Evolutionary conservation across 129 eudicot genomes (phyloP), one percentile per base, ranked within the genome.

Genomic region (Arctium lappa): DNA sequence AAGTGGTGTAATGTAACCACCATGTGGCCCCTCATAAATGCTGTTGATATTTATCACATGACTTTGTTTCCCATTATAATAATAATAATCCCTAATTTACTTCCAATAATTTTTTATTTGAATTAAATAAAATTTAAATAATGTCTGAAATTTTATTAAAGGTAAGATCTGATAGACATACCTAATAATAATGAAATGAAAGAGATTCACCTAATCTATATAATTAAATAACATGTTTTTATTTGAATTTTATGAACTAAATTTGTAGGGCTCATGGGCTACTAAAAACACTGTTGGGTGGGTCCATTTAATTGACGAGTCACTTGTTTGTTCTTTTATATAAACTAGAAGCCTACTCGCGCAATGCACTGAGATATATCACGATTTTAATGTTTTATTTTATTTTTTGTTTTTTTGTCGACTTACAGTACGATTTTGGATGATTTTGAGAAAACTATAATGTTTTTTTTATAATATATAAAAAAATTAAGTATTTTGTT

Each of bases 1-100:
- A 65, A 65, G 44, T 42, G 80, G 70, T 22, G 80, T 40, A 16
- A 10, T 33, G 62, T 27, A 8, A 76, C 73, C 7, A 77, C 37
- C 86, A 83, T 83, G 74, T 83, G 78, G 74, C 39, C 74, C 56
- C 39, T 66, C 83, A 56, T 83, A 56, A 83, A 77, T 77, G 69
- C 46, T 70, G 82, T 46, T 34, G 13, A 72, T 60, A 13, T 56
- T 22, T n/a, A 78, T 72, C 86, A 83, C 77, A 82, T 76, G 81
- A 76, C 33, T 69, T 75, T 30, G 44, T 44, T 50, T 69, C 62
- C 40, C 69, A 65, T 22, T 69, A 40, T 39, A 50, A 50, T 31
- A 71, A 34, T 50, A 39, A 60, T 60, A 60, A 16, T 60, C 68
- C 62, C 62, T 50, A 13, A 50, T 50, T 50, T 50, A 50, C 62